Evolutionary conservation across 164 flowering plant species (phyloP), one percentile per base, ranked within the genome.

Genomic region (Macadamia tetraphylla): DNA sequence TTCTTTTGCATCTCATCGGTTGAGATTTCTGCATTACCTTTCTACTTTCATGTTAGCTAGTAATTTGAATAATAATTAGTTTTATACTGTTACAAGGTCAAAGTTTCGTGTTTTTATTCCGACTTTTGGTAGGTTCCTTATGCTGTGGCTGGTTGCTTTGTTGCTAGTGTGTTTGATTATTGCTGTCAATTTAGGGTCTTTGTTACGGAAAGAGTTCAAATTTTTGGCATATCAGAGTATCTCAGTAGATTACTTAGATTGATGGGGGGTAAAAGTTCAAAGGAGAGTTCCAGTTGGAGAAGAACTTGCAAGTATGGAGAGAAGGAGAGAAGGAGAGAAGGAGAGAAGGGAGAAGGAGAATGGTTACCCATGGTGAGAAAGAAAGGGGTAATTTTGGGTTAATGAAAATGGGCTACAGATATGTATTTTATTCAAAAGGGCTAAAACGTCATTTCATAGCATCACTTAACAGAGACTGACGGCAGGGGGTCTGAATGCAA

Each of bases 251-350:
- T 67, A 13, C 14, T 62, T 56, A 58, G 17, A 29, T 63, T 46
- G 62, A 86, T 86, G 90, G 90, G 90, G 61, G 84, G 82, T 18
- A 79, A 51, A 73, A 72, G 57, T 72, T 86, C 90, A 40, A 86
- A 80, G 63, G 66, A 70, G 23, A 43, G 40, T 35, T 35, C 69
- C 12, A 71, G 60, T 66, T 57, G 76, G 8, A 75, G 80, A 46
- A n/a, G n/a, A n/a, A n/a, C n/a, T n/a, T n/a, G n/a, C n/a, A n/a
- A n/a, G n/a, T n/a, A n/a, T n/a, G n/a, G n/a, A n/a, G n/a, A n/a
- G n/a, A n/a, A n/a, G n/a, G n/a, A n/a, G n/a, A n/a, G n/a, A n/a
- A n/a, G n/a, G n/a, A n/a, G n/a, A n/a, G n/a, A n/a, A n/a, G n/a
- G n/a, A n/a, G n/a, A n/a, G n/a, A n/a, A n/a, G n/a, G n/a, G n/a